These are phyloP conservation scores for Terana coerulea DNA, from an alignment of 768 basidiomycete genomes.

Conservation along the genomic window DNA sequence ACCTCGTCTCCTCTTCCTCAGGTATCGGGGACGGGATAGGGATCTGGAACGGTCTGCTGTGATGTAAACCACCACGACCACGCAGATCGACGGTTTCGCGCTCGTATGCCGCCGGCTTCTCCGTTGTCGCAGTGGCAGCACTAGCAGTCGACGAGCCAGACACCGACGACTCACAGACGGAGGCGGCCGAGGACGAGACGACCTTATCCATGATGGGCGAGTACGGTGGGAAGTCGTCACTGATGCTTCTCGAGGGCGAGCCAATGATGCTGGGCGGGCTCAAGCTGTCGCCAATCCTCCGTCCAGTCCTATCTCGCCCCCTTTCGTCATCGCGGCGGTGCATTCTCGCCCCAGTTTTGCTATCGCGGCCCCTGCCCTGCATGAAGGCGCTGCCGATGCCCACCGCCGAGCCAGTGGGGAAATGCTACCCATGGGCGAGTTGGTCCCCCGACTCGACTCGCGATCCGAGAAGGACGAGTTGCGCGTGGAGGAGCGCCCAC, in stretches of 20 bases:
- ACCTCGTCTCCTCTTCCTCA: conserved; percentile 36
- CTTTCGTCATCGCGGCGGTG: conserved; percentile 28
- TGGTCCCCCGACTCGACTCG: conserved; percentile 36
- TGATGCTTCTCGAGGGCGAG: conserved; percentile 18
- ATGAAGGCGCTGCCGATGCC: conserved; percentile 16
- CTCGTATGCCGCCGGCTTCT: not conserved
- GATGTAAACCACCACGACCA: not conserved
- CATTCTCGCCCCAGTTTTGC: conserved; percentile 3
- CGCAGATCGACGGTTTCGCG: not conserved
- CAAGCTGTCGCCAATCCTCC: conserved; percentile 35
- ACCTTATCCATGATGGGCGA: conserved; percentile 11
- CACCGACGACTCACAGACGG: conserved; percentile 15
- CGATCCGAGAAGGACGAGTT: conserved; percentile 52
- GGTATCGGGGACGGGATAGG: conserved; percentile 25
- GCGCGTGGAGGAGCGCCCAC: conserved; percentile 55
- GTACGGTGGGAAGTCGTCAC: conserved; percentile 14
- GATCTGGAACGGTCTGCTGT: conserved; percentile 3
- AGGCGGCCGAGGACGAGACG: conserved; percentile 17
- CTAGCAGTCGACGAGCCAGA: conserved; percentile 28
- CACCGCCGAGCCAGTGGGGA: conserved; percentile 28
- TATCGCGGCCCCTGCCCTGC: conserved; percentile 14
- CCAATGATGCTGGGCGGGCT: conserved; percentile 34
- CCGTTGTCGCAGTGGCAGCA: conserved; percentile 17
- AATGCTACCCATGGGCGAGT: conserved; percentile 32
- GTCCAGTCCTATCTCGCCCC: conserved; percentile 40